Evolutionary conservation across 75 land plant species (phyloP), one percentile per base, ranked within the genome.

Genomic region (Pinus albicaulis): DNA sequence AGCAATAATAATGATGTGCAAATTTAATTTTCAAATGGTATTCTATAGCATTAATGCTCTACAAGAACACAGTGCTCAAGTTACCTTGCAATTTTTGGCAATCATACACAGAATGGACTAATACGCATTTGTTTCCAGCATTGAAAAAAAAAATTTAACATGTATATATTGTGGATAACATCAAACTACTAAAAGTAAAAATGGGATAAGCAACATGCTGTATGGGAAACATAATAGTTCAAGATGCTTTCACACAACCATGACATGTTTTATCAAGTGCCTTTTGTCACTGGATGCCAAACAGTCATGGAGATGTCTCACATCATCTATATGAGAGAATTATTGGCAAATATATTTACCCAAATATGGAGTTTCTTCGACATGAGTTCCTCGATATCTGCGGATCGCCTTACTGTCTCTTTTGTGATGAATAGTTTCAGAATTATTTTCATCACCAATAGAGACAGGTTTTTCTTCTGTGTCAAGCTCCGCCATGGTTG

Each of bases 381-480:
- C 55, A 59, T 72, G 38, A 7, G 57, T 34, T 57, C 82, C 86
- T 41, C 89, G 83, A 75, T 85, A 85, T 28, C 74, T 63, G 55
- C 86, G 84, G 22, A 60, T 20, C 41, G 66, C 16, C 22, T 72
- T 44, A 15, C 56, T 44, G n/a, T 24, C 76, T 24, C 74, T 36
- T 72, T 55, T 71, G 69, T 70, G 74, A 53, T 41, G 60, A 19
- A 75, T 83, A 36, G 2, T 62, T 12, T 57, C 66, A 44, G 2
- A 38, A 64, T 13, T 31, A 4, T 23, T 58, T 48, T 66, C 76
- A 61, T 52, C 65, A 2, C 59, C 80, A 56, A 83, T 88, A 19
- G 82, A 70, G 58, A 61, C 53, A 57, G 57, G 78, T 17, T 56
- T 78, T 69, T 89, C 91, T 4, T 81, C 92, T 77, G 82, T 86